Evolutionary conservation across 1,139 yeast species (phyloP).

Genomic region (Arxiozyma heterogenica): DNA sequence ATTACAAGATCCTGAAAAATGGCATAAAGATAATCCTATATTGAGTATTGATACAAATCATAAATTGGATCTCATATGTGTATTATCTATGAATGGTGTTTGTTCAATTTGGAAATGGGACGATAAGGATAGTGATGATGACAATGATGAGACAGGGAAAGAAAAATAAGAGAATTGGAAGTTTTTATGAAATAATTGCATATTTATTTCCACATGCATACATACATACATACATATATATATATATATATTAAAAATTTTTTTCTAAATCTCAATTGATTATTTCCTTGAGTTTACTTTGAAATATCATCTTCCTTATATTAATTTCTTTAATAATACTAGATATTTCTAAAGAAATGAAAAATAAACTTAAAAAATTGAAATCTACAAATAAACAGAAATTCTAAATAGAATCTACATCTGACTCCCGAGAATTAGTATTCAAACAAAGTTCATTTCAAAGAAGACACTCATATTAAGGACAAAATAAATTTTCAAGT

Average conservation of each 20-base stretch:
- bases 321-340: no score
- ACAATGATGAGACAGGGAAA: background rate
- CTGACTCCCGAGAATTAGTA: background rate
- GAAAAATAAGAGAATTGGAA: background rate
- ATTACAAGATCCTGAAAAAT: constrained; percentile 30
- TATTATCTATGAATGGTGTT: constrained; percentile 38
- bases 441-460: no score
- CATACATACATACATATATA: no score
- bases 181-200: background rate
- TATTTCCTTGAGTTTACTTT: background rate
- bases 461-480: no score
- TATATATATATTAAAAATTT: no score
- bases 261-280: background rate
- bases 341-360: no score
- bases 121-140: background rate
- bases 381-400: no score
- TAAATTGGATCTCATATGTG: constrained; percentile 35
- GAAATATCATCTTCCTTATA: no score
- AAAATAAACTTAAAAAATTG: no score
- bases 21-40: constrained; percentile 33
- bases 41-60: constrained; percentile 38
- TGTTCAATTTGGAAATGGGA: constrained; percentile 25
- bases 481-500: background rate
- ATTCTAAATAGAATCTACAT: background rate
- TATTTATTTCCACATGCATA: background rate